Percentiles rank a stretch among this genome's conserved stretches.
phyloP scores from a whole-genome alignment of 257 asterid genomes.

The Verbena officinalis region DNA sequence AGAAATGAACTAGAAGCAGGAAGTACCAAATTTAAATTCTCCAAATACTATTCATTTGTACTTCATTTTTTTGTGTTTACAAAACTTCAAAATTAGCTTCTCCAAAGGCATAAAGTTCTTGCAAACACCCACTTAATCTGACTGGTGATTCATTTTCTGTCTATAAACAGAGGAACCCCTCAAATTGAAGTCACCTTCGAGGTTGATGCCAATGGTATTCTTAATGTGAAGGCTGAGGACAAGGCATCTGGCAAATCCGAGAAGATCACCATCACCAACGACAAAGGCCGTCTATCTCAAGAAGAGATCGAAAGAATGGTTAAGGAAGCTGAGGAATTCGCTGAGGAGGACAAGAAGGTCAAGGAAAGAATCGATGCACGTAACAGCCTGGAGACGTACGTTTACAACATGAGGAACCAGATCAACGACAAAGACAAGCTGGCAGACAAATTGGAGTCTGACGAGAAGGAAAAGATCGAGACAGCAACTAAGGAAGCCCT shows the following conservation, averaged over 20 bases:
- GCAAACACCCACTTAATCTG: neutral
- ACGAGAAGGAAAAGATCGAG: conserved; percentile 95
- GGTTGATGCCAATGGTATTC: conserved; percentile 91
- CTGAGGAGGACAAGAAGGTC: conserved; percentile 95
- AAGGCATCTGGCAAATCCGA: conserved; percentile 88
- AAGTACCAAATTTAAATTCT: too few relatives aligned
- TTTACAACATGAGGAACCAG: conserved; percentile 97
- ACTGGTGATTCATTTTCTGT: neutral
- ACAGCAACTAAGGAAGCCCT: conserved; percentile 89
- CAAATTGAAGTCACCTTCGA: conserved; percentile 95
- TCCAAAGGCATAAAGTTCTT: neutral
- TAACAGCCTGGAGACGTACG: conserved; percentile 81
- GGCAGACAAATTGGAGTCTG: conserved; percentile 80
- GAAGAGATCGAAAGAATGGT: conserved; percentile 97
- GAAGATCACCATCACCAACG: conserved; percentile 94
- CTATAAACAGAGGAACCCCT: conserved; percentile 83
- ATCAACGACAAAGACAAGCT: conserved; percentile 92
- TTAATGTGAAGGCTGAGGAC: conserved; percentile 95
- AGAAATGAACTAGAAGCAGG: too few relatives aligned
- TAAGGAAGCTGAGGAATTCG: conserved; percentile 88
- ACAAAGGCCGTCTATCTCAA: conserved; percentile 93
- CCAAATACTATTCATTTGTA: too few relatives aligned
- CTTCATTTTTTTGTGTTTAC: too few relatives aligned
- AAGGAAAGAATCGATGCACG: conserved; percentile 84
- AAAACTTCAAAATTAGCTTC: too few relatives aligned